phyloP scores from a whole-genome alignment of 768 basidiomycete species.

The Lactifluus subvellereus region DNA sequence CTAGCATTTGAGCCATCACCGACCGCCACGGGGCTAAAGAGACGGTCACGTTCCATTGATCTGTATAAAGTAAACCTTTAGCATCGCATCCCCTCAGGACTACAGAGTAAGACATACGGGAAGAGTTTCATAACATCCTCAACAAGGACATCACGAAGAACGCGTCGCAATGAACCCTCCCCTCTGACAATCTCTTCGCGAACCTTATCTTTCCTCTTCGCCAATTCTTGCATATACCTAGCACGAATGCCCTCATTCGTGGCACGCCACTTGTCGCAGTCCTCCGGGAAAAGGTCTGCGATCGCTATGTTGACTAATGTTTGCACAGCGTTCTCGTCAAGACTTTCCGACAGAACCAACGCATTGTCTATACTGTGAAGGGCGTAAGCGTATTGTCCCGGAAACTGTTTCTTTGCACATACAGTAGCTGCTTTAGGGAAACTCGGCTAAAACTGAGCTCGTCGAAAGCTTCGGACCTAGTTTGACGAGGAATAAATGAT shows the following conservation, averaged over 20 bases:
- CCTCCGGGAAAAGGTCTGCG: neutral
- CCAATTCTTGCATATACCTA: neutral
- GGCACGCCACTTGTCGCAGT: neutral
- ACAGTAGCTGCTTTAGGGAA: neutral
- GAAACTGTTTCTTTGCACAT: constrained; percentile 6
- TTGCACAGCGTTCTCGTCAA: neutral
- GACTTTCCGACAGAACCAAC: neutral
- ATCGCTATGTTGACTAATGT: neutral
- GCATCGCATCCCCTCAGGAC: neutral
- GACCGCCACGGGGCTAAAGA: neutral
- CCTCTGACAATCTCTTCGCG: neutral
- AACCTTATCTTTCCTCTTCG: neutral
- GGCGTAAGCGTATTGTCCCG: neutral
- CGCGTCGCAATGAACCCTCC: neutral
- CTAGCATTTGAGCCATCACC: neutral
- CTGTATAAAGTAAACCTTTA: neutral
- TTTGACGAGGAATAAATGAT: neutral
- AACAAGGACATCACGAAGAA: neutral
- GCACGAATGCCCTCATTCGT: neutral
- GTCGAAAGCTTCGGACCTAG: neutral
- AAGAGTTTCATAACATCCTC: neutral
- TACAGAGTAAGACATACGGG: neutral
- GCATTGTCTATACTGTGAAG: neutral
- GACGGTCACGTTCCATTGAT: neutral
- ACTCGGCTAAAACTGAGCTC: rapidly evolving